Conservation (phyloP, 371 early-diverging fungal species). For the Apophysomyces trapeziformis region DNA sequence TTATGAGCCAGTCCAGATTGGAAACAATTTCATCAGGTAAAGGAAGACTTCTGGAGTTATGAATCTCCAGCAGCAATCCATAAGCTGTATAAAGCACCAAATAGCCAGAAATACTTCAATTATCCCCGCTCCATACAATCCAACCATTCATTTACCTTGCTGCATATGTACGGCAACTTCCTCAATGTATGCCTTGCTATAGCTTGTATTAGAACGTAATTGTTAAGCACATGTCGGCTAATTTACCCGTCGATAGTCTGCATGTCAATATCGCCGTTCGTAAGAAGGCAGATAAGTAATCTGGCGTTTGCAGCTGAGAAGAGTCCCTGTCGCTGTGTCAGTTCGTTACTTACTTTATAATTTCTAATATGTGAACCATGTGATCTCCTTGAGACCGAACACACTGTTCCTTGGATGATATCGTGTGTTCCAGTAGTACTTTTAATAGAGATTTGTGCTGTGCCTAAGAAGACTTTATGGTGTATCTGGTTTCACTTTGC, state of each 20-base stretch:
- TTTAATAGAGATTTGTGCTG: not conserved
- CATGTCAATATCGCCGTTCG: not conserved
- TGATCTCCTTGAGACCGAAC: not conserved
- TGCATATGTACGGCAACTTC: too few relatives aligned
- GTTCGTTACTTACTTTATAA: not conserved
- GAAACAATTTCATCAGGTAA: not conserved
- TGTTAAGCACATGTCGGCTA: too few relatives aligned
- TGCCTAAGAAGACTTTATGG: not conserved
- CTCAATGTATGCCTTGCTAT: too few relatives aligned
- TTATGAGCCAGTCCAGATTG: slow-evolving; percentile 11
- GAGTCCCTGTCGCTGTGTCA: not conserved
- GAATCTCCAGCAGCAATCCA: not conserved
- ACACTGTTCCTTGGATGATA: not conserved
- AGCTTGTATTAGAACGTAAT: too few relatives aligned
- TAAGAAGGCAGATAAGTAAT: not conserved
- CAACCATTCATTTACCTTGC: too few relatives aligned
- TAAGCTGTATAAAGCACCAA: not conserved
- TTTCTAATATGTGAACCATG: not conserved
- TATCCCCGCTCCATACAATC: too few relatives aligned
- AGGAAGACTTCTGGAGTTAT: not conserved
- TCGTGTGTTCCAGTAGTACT: not conserved
- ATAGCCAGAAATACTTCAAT: too few relatives aligned
- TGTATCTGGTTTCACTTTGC: too few relatives aligned
- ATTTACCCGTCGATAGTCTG: too few relatives aligned
- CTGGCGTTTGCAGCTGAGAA: not conserved